Base-by-base conservation (phyloP, 2,329 filamentous ascomycete species). In the Immersiporthe knoxdaviesiana region DNA sequence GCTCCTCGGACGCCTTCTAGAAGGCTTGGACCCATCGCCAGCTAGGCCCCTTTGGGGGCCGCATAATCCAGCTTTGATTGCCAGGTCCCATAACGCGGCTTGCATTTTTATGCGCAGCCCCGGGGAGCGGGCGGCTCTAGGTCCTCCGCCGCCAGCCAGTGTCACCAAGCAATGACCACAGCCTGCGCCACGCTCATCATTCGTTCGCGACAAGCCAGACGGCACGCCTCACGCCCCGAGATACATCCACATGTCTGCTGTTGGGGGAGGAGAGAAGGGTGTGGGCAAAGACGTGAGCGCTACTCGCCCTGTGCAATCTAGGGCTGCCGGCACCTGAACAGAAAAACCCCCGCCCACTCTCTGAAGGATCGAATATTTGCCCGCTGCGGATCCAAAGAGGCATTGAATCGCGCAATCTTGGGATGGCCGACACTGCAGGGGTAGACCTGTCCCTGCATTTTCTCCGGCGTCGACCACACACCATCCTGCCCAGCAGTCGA, bases 1-100 rank as follows among this genome's bases (percentile, higher is more conserved):
- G 73, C 73, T 72, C 74, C 74, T 72, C 74, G 69, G 72, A 70
- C 65, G 68, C 72, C 74, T 80, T 81, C 78, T 78, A 78, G 78
- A 80, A 80, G 72, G 73, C n/a, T 66, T 72, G 73, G 76, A 73
- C 74, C 76, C 73, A 74, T 47, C 73, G 70, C 70, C 74, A 71
- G 76, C 74, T 73, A 75, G 73, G 72, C 68, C 72, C 59, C 24
- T 52, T 70, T 72, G 70, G 74, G 69, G 70, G 73, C 73, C 79
- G 82, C 82, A 84, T 84, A 83, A 83, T 75, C 77, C 75, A 75
- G 74, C 75, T 78, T 83, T 82, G 83, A 84, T 84, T 84, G 76
- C 81, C 78, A 79, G 79, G 81, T 80, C 78, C 74, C 77, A 75
- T 80, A 78, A 81, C 81, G 82, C 79, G 75, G 76, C 77, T 80